These are phyloP conservation scores for Gracilaria caudata DNA, from an alignment of 23 red algal genomes.

Conservation along the genomic window DNA sequence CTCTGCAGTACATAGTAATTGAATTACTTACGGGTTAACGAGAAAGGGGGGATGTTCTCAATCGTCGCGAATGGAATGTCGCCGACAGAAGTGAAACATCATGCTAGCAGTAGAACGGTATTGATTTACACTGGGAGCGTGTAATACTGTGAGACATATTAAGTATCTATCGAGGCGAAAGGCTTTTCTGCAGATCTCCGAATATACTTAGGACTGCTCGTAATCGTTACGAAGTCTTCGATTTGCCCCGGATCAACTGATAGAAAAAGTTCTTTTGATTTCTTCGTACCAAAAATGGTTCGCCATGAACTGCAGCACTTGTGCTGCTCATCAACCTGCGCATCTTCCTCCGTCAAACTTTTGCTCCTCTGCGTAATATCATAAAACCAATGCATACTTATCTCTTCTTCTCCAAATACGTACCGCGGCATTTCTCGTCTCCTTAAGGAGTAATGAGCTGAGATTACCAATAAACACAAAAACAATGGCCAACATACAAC, in stretches of 20 bases:
- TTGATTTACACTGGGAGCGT: too few species aligned
- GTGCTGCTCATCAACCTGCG: neutral
- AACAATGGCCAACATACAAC: conserved; percentile 11
- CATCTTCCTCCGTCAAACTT: neutral
- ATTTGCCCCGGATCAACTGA: conserved; percentile 10
- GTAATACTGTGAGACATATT: neutral
- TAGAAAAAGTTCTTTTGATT: conserved; percentile 3
- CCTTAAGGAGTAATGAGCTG: neutral
- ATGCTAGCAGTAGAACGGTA: too few species aligned
- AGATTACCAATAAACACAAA: neutral
- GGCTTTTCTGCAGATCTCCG: neutral
- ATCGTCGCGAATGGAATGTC: neutral
- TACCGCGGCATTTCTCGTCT: neutral
- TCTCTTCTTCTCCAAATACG: neutral
- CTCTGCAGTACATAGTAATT: neutral
- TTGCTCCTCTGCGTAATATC: neutral
- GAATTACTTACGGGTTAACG: too few species aligned
- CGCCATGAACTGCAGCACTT: neutral
- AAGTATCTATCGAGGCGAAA: neutral
- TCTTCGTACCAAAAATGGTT: neutral
- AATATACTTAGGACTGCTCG: neutral
- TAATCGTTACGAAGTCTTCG: conserved; percentile 3
- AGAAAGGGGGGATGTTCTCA: too few species aligned
- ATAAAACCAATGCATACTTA: conserved; percentile 9
- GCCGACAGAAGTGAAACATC: neutral